Percentiles rank a stretch among this genome's conserved stretches.
These are phyloP conservation scores for Annulohypoxylon bovei DNA, from an alignment of 495 filamentous ascomycete genomes.

Conservation along the genomic window DNA sequence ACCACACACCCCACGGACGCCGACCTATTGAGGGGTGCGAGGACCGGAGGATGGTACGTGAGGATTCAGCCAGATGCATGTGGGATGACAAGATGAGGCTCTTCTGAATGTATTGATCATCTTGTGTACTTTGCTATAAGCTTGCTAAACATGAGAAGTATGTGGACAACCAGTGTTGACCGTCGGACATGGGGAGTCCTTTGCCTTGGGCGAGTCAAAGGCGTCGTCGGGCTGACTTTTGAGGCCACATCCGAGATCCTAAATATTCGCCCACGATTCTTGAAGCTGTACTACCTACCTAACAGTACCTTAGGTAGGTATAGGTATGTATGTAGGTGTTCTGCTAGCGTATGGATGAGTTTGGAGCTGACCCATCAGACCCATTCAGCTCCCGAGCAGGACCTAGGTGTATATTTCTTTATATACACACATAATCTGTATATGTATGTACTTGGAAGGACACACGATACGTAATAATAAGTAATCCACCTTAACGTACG, in stretches of 20 bases:
- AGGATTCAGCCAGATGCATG: conserved; percentile 33
- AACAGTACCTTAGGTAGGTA: neutral
- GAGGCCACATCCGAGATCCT: neutral
- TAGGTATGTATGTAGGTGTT: neutral
- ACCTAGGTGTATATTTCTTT: neutral
- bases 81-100: conserved; percentile 47
- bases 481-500: neutral
- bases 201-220: conserved; percentile 3
- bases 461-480: neutral
- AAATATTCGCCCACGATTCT: neutral
- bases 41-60: conserved; percentile 30
- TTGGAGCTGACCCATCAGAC: neutral
- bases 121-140: conserved; percentile 26
- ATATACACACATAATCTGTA: neutral
- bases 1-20: conserved; percentile 34
- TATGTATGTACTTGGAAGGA: neutral
- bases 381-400: neutral
- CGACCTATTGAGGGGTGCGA: conserved; percentile 21
- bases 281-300: neutral
- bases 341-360: neutral
- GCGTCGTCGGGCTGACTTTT: conserved; percentile 1
- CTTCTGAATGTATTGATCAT: conserved; percentile 38
- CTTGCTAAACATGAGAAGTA: neutral
- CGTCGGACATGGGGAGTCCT: conserved; percentile 4
- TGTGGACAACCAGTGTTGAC: neutral